Evolutionary conservation across 1,139 yeast species (phyloP), one percentile per base, ranked within the genome.

Genomic region (Zygosaccharomyces sapae): DNA sequence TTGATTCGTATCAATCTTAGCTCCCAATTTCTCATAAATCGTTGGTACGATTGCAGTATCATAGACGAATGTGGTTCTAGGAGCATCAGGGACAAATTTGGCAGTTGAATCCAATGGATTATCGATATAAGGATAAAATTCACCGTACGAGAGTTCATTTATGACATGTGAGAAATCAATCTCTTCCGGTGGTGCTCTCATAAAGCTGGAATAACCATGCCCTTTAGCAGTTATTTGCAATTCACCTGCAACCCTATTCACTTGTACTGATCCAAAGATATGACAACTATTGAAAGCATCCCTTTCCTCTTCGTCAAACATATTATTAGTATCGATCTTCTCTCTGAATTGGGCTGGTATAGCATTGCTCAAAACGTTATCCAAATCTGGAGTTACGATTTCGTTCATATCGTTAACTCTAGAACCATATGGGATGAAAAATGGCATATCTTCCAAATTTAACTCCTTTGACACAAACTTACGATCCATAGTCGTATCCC

Each of bases 91-190:
- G 1, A 88, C 77, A 22, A 70, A 63, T 57, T 80, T 79, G 1
- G 80, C 86, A 0, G 89, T 80, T 47, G 75, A 76, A 63, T 92
- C 98, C 55, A 92, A 74, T 5, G 97, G 95, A 61, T 92, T 92
- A 56, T 84, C 76, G 52, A 90, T 75, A 57, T 79, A 84, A 2
- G 98, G 97, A 62, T 80, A 89, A 66, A 85, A 89, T 31, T 81
- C 87, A 18, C 99, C 98, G 68, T 83, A 92, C 7, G 97, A 89
- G 54, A 89, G 79, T 66, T 92, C 97, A 52, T 80, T 81, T 49
- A 92, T 83, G 4, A 80, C 80, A 67, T 92, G 98, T 1, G 96
- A 77, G 61, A 90, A 86, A 63, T 92, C 86, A 48, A 87, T 66
- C 16, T 74, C 69, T 33, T 79, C 79, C 3, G 75, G 72, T 45